These are phyloP conservation scores for Vitellaria paradoxa DNA, from an alignment of 179 eudicot species.

Conservation along the genomic window DNA sequence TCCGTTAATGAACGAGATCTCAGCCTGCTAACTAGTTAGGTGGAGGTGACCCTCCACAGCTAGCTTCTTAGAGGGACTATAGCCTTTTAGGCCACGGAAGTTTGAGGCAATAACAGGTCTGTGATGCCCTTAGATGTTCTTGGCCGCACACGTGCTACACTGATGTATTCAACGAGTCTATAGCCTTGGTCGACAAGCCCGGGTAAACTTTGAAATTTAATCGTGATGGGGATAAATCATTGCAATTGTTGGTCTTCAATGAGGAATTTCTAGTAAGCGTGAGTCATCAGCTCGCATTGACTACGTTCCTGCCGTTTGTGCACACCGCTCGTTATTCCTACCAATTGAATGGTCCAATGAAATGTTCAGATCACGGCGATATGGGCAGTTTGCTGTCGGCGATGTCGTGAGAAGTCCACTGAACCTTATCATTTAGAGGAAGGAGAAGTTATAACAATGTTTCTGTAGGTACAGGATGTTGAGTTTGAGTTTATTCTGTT, in stretches of 20 bases:
- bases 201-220: conserved; percentile 34
- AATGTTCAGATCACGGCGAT: too few relatives aligned
- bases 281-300: conserved; percentile 33
- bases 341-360: too few relatives aligned
- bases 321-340: too few relatives aligned
- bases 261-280: conserved; percentile 38
- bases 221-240: conserved; percentile 38
- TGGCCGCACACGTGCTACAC: conserved; percentile 44
- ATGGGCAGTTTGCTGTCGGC: too few relatives aligned
- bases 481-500: too few relatives aligned
- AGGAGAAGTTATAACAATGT: too few relatives aligned
- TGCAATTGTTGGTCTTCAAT: conserved; percentile 35
- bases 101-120: conserved; percentile 35
- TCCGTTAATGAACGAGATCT: conserved; percentile 9
- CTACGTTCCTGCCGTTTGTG: too few relatives aligned
- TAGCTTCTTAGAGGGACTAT: conserved; percentile 37
- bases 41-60: conserved; percentile 20
- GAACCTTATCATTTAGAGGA: too few relatives aligned
- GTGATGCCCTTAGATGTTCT: conserved; percentile 36
- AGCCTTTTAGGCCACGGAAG: conserved; percentile 28
- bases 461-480: too few relatives aligned
- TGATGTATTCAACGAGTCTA: conserved; percentile 49
- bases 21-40: conserved; percentile 6
- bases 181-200: conserved; percentile 44
- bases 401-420: too few relatives aligned